phyloP scores from a whole-genome alignment of 164 flowering plant genomes.

The Protea cynaroides region DNA sequence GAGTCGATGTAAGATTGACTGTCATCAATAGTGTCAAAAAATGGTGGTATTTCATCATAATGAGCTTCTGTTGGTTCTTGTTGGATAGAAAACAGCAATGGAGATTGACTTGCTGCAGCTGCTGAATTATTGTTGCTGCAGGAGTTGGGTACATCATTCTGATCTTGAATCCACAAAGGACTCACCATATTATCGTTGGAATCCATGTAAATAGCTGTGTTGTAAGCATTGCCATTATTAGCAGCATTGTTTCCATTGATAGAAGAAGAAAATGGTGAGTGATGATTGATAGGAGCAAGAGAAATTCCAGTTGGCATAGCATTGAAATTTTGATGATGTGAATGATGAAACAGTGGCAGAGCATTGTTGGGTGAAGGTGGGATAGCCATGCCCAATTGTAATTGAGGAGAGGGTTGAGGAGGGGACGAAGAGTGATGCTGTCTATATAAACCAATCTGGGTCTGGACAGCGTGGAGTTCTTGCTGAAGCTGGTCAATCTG shows the following conservation, averaged over 20 bases:
- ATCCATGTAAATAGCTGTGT: slow-evolving; percentile 13
- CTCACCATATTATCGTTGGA: slow-evolving; percentile 26
- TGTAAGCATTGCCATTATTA: too few species aligned
- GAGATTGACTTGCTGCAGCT: slow-evolving; percentile 25
- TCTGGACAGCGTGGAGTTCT: slow-evolving; percentile 41
- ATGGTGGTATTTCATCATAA: slow-evolving; percentile 53
- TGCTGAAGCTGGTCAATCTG: slow-evolving; percentile 22
- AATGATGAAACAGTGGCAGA: slow-evolving; percentile 14
- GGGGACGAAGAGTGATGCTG: slow-evolving; percentile 25
- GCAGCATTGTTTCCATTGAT: slow-evolving; percentile 4
- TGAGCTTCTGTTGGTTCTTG: slow-evolving; percentile 15
- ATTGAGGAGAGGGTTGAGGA: slow-evolving; percentile 12
- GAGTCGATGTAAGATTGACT: slow-evolving; percentile 60
- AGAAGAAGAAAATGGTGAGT: slow-evolving; percentile 8
- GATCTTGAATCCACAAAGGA: slow-evolving; percentile 30
- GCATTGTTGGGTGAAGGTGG: background rate
- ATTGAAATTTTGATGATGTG: slow-evolving; percentile 9
- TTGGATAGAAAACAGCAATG: slow-evolving; percentile 20
- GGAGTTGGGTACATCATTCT: slow-evolving; percentile 9
- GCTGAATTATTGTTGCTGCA: slow-evolving; percentile 15
- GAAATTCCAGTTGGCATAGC: slow-evolving; percentile 4
- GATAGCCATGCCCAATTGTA: slow-evolving; percentile 13
- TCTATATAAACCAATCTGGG: slow-evolving; percentile 39
- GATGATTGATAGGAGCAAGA: slow-evolving; percentile 8
- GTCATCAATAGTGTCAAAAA: slow-evolving; percentile 57